Evolutionary conservation across 768 basidiomycete genomes (phyloP).

Genomic region (Lactarius evosmus): DNA sequence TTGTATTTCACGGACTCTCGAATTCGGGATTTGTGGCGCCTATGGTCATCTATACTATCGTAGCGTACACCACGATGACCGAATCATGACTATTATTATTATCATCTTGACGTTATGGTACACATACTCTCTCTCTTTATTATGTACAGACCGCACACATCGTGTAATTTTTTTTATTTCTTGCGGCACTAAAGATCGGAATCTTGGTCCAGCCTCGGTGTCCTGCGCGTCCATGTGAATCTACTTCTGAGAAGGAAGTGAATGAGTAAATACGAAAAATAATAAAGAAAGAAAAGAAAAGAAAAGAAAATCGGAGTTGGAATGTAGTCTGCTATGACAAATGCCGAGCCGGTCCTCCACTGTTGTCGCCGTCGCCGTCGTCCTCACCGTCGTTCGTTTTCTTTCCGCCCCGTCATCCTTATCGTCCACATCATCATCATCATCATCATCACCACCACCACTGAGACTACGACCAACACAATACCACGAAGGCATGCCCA

Average conservation of each 20-base stretch:
- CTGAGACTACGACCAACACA: not conserved
- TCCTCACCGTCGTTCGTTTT: not conserved
- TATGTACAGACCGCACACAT: conserved; percentile 5
- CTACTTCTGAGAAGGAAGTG: not conserved
- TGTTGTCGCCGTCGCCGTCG: not conserved
- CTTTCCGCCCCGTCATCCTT: not conserved
- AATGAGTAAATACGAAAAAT: not conserved
- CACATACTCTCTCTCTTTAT: not conserved
- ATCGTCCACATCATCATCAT: not conserved
- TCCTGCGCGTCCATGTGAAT: no score
- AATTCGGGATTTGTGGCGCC: conserved; percentile 17
- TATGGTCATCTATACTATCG: not conserved
- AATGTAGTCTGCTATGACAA: conserved; percentile 12
- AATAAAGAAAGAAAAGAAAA: no score
- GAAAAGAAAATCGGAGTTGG: conserved; percentile 18
- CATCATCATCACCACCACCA: not conserved
- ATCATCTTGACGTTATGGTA: not conserved
- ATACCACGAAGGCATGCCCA: conserved; percentile 11
- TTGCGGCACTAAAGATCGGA: not conserved
- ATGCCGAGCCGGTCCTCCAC: conserved; percentile 2
- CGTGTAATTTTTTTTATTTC: not conserved
- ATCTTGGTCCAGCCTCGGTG: no score
- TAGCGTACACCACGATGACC: not conserved
- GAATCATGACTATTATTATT: not conserved
- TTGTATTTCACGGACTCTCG: conserved; percentile 6